A percentile compares a stretch with the other conserved stretches of the same genome.
These are phyloP conservation scores for Candida nonsorbophila DNA, from an alignment of 805 yeast species.

Conservation along the genomic window DNA sequence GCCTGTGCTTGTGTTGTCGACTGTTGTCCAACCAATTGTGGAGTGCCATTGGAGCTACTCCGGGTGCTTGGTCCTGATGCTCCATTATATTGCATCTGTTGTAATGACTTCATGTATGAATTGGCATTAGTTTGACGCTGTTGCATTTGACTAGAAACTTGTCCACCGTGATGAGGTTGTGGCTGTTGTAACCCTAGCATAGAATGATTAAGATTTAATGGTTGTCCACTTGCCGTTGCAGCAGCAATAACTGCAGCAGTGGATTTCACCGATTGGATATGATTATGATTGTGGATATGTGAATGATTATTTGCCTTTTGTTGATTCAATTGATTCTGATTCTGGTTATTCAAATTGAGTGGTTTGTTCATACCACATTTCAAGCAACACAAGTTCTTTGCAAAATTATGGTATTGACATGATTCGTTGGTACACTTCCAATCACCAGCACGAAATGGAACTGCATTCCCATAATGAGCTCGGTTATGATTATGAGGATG, in stretches of 20 bases:
- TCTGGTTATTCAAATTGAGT: constrained; percentile 10
- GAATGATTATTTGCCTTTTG: too few species aligned
- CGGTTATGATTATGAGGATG: constrained; percentile 11
- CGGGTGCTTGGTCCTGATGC: too few species aligned
- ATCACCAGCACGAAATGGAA: constrained; percentile 96
- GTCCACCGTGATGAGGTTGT: constrained; percentile 23
- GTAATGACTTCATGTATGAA: too few species aligned
- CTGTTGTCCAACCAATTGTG: too few species aligned
- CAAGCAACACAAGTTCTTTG: constrained; percentile 80
- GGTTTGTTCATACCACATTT: constrained; percentile 79
- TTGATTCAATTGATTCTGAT: constrained; percentile 6
- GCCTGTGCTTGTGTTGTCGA: too few species aligned
- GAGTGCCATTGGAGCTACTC: constrained; percentile 10
- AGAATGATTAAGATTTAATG: constrained; percentile 29
- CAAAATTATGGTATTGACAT: constrained; percentile 88
- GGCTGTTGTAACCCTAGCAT: constrained; percentile 30
- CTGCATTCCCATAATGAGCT: constrained; percentile 31
- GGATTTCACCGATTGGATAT: constrained; percentile 30
- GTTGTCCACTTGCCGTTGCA: constrained; percentile 44
- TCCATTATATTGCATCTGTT: too few species aligned
- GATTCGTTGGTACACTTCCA: constrained; percentile 84
- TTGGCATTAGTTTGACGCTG: constrained; percentile 1
- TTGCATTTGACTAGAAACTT: constrained; percentile 4
- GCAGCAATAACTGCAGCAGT: constrained; percentile 45
- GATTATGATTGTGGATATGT: too few species aligned